Evolutionary conservation across 2,329 filamentous ascomycete genomes (phyloP).

Genomic region (Capronia americana): DNA sequence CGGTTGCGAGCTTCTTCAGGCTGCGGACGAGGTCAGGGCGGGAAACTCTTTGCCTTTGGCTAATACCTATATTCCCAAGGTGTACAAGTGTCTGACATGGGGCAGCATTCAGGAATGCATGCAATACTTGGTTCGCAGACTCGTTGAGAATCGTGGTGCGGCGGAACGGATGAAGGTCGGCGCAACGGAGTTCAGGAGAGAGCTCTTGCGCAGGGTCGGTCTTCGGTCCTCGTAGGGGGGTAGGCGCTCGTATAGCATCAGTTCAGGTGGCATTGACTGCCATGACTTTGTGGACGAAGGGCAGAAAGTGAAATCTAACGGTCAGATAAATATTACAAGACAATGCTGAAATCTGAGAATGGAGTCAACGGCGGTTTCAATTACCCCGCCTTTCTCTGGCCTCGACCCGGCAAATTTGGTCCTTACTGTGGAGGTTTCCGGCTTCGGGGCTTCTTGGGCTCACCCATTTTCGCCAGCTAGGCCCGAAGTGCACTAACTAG

Average conservation of each 20-base stretch:
- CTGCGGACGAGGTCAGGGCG: constrained; percentile 38
- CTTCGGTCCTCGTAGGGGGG: neutral
- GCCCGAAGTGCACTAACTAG: neutral
- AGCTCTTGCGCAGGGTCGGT: constrained; percentile 50
- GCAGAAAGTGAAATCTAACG: neutral
- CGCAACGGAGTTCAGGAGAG: constrained; percentile 67
- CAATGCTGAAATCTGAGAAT: too few relatives aligned
- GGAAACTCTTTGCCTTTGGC: constrained; percentile 37
- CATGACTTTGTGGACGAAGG: neutral
- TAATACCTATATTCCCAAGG: constrained; percentile 49
- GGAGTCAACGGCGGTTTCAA: too few relatives aligned
- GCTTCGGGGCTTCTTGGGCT: too few relatives aligned
- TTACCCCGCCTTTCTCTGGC: too few relatives aligned
- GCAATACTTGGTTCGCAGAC: constrained; percentile 67
- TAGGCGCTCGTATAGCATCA: neutral
- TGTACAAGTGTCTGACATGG: constrained; percentile 67
- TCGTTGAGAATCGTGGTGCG: constrained; percentile 76
- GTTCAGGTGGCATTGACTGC: neutral
- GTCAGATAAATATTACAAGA: neutral
- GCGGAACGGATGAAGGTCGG: constrained; percentile 68
- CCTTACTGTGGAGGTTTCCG: too few relatives aligned
- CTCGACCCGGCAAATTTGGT: too few relatives aligned
- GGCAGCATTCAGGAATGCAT: constrained; percentile 66
- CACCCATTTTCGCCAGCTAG: too few relatives aligned
- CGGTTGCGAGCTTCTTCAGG: constrained; percentile 61